These are phyloP conservation scores for Sisymbrium altissimum DNA, from an alignment of 345 rosid genomes.

Conservation along the genomic window DNA sequence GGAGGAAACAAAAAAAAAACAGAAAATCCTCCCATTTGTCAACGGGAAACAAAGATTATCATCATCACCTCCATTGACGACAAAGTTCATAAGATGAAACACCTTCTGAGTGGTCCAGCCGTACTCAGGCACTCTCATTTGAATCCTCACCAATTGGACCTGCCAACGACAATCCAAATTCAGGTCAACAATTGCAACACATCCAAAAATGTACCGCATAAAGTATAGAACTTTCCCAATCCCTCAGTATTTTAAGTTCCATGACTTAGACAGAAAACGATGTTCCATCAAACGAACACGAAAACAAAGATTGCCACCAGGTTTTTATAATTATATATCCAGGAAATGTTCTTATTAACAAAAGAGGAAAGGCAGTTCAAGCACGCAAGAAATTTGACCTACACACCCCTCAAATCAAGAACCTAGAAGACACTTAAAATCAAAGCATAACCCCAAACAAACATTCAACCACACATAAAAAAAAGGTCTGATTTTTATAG, in stretches of 20 bases:
- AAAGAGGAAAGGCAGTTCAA: conserved; percentile 9
- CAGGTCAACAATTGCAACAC: conserved; percentile 4
- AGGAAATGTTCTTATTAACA: background rate
- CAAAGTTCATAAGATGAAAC: conserved; percentile 95
- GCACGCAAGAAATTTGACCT: background rate
- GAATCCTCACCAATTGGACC: conserved; percentile 87
- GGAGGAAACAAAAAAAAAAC: background rate
- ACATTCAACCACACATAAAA: background rate
- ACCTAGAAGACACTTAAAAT: background rate
- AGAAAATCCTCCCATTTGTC: background rate
- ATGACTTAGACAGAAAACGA: background rate
- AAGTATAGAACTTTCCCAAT: background rate
- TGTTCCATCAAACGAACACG: conserved; percentile 12
- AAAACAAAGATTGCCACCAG: background rate
- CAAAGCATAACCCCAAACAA: background rate
- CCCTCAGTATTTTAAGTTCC: background rate
- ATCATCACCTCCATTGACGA: conserved; percentile 96
- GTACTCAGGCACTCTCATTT: conserved; percentile 95
- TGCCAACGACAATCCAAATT: conserved; percentile 28
- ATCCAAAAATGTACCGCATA: background rate
- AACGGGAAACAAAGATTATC: conserved; percentile 1
- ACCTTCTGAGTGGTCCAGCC: conserved; percentile 99
- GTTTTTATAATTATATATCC: background rate
- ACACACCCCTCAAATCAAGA: background rate
- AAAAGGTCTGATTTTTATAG: background rate